Percentiles rank a stretch among this genome's conserved stretches.
Evolutionary conservation across 306 rosid species (phyloP).

Genomic region (Dryas octopetala): DNA sequence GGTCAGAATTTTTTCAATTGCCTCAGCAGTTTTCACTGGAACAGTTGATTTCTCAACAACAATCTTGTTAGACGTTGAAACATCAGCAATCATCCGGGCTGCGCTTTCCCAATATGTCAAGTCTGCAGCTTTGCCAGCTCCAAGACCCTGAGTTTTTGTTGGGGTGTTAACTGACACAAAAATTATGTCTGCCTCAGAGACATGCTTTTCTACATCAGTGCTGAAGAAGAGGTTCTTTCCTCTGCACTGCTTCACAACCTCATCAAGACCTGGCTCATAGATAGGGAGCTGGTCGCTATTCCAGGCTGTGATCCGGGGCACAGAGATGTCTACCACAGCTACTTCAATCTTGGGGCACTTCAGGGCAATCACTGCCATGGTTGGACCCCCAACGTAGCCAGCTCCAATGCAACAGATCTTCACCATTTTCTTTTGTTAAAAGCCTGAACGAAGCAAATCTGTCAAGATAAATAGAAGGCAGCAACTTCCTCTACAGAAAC

Average conservation of each 20-base stretch:
- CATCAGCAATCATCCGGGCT: conserved; percentile 74
- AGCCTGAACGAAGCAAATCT: conserved; percentile 18
- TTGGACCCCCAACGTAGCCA: conserved; percentile 85
- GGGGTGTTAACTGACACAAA: conserved; percentile 83
- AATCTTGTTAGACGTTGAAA: conserved; percentile 60
- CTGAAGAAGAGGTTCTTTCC: conserved; percentile 79
- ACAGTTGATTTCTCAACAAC: conserved; percentile 91
- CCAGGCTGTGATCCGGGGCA: conserved; percentile 72
- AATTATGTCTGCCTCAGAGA: conserved; percentile 69
- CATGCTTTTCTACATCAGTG: conserved; percentile 68
- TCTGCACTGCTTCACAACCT: conserved; percentile 66
- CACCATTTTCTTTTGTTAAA: conserved; percentile 50
- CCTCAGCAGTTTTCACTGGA: conserved; percentile 80
- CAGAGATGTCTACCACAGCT: conserved; percentile 74
- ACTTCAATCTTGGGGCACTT: conserved; percentile 74
- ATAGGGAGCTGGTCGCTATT: conserved; percentile 75
- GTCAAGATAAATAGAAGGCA: background rate
- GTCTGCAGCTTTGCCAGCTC: conserved; percentile 87
- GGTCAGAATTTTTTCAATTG: conserved; percentile 60
- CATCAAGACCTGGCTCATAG: conserved; percentile 76
- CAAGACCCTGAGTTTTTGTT: conserved; percentile 65
- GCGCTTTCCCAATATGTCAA: conserved; percentile 89
- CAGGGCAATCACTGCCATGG: conserved; percentile 83
- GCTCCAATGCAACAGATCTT: conserved; percentile 90
- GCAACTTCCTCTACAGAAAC: background rate